These are phyloP conservation scores for Fistulinella prunicolor DNA, from an alignment of 768 basidiomycete species.

Conservation along the genomic window DNA sequence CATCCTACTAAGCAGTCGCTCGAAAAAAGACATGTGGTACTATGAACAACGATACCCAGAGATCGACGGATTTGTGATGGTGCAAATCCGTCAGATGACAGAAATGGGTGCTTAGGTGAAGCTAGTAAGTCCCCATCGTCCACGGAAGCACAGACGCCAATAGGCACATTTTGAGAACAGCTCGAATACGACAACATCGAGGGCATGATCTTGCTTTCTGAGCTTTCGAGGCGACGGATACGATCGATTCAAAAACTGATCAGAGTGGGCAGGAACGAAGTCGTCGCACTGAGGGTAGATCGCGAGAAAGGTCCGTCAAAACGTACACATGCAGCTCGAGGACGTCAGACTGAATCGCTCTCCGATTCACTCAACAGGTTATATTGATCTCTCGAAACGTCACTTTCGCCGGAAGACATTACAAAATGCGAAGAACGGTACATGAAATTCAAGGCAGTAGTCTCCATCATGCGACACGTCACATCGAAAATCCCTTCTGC, in stretches of 20 bases:
- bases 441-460: slow-evolving; percentile 96
- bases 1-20: neutral
- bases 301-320: slow-evolving; percentile 86
- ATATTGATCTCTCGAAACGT: slow-evolving; percentile 98
- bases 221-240: slow-evolving; percentile 94
- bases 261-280: slow-evolving; percentile 95
- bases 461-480: slow-evolving; percentile 89
- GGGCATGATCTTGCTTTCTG: slow-evolving; percentile 99
- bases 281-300: slow-evolving; percentile 96
- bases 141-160: neutral
- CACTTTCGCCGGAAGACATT: slow-evolving; percentile 96
- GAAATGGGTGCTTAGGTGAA: slow-evolving; percentile 99
- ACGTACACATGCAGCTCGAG: neutral
- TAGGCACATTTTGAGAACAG: slow-evolving; percentile 37
- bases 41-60: slow-evolving; percentile 93
- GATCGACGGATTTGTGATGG: slow-evolving; percentile 99
- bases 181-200: slow-evolving; percentile 99
- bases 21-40: slow-evolving; percentile 63
- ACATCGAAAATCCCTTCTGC: slow-evolving; percentile 71
- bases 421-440: slow-evolving; percentile 98
- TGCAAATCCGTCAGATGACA: slow-evolving; percentile 97
- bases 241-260: slow-evolving; percentile 97
- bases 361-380: slow-evolving; percentile 51
- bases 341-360: neutral
- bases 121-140: slow-evolving; percentile 54